A percentile compares a stretch with the other conserved stretches of the same genome.
Evolutionary conservation across 805 yeast species (phyloP).

Genomic region (Kodamaea jinghongensis): DNA sequence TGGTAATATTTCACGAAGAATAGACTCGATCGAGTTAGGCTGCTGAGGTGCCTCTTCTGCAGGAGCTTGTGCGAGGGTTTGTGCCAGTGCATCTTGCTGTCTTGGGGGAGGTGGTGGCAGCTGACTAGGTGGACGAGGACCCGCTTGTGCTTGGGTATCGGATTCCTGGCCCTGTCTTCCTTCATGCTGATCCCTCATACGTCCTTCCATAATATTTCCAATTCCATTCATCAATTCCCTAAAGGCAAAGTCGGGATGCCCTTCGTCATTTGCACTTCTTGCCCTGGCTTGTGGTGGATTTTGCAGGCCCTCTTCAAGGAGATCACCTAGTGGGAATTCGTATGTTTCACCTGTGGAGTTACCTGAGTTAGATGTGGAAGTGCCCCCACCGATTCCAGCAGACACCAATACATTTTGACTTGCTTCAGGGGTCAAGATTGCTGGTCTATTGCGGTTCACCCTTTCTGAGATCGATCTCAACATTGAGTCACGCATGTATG

Average conservation of each 20-base stretch:
- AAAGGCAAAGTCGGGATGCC: conserved; percentile 8
- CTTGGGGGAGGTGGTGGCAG: conserved; percentile 1
- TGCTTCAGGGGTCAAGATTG: conserved; percentile 36
- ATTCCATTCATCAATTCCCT: conserved; percentile 22
- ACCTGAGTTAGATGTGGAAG: conserved; percentile 12
- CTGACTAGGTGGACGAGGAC: not conserved
- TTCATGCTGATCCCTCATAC: conserved; percentile 2
- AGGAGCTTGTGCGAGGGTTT: conserved; percentile 1
- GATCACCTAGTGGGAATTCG: conserved; percentile 5
- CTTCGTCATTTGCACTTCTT: not conserved
- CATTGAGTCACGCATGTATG: conserved; percentile 21
- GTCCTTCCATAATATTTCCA: conserved; percentile 22
- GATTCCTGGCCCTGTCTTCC: too few species aligned
- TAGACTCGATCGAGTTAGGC: conserved; percentile 1
- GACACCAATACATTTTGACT: conserved; percentile 30
- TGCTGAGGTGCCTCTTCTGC: conserved; percentile 4
- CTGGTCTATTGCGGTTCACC: conserved; percentile 33
- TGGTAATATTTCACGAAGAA: conserved; percentile 13
- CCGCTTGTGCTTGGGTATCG: not conserved
- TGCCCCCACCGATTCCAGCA: conserved; percentile 19
- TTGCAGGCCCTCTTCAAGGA: not conserved
- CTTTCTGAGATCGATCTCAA: conserved; percentile 27
- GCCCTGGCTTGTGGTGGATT: not conserved
- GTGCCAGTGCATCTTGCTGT: not conserved
- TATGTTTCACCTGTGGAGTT: conserved; percentile 11